A percentile compares a stretch with the other conserved stretches of the same genome.
Evolutionary conservation across 1,139 yeast species (phyloP).

Genomic region (Suhomyces bribrorum): DNA sequence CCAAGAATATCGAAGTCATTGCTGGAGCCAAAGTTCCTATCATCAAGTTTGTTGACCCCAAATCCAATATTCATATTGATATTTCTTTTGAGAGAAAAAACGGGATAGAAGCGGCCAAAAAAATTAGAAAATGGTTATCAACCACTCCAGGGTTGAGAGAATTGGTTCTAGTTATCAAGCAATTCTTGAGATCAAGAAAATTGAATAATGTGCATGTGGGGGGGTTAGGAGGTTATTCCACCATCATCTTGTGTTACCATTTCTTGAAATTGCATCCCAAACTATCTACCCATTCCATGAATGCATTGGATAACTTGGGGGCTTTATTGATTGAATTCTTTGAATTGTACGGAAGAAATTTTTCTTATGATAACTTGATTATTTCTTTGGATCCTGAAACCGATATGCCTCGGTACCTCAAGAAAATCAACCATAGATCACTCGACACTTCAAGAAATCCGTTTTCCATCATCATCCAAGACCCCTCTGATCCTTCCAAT

Average conservation of each 20-base stretch:
- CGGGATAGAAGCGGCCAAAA: slow-evolving; percentile 82
- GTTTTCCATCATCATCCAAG: slow-evolving; percentile 79
- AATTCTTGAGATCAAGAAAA: slow-evolving; percentile 76
- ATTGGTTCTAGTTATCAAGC: slow-evolving; percentile 81
- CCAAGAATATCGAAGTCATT: slow-evolving; percentile 78
- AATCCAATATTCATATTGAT: slow-evolving; percentile 77
- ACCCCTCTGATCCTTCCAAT: slow-evolving; percentile 81
- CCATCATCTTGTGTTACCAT: slow-evolving; percentile 83
- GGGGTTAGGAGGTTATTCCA: slow-evolving; percentile 93
- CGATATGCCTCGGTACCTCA: slow-evolving; percentile 53
- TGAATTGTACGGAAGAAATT: slow-evolving; percentile 91
- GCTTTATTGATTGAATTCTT: slow-evolving; percentile 88
- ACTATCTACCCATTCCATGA: slow-evolving; percentile 64
- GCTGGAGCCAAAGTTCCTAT: slow-evolving; percentile 95
- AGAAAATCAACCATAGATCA: slow-evolving; percentile 55
- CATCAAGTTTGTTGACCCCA: slow-evolving; percentile 82
- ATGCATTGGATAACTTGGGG: slow-evolving; percentile 77
- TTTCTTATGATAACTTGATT: slow-evolving; percentile 81
- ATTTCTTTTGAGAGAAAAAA: slow-evolving; percentile 87
- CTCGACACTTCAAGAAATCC: slow-evolving; percentile 56
- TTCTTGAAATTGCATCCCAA: slow-evolving; percentile 83
- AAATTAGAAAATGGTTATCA: slow-evolving; percentile 73
- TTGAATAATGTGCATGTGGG: slow-evolving; percentile 94
- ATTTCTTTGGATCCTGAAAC: slow-evolving; percentile 57
- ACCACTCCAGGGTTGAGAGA: slow-evolving; percentile 83